These are phyloP conservation scores for Neurospora intermedia DNA, from an alignment of 495 filamentous ascomycete genomes.

Conservation along the genomic window DNA sequence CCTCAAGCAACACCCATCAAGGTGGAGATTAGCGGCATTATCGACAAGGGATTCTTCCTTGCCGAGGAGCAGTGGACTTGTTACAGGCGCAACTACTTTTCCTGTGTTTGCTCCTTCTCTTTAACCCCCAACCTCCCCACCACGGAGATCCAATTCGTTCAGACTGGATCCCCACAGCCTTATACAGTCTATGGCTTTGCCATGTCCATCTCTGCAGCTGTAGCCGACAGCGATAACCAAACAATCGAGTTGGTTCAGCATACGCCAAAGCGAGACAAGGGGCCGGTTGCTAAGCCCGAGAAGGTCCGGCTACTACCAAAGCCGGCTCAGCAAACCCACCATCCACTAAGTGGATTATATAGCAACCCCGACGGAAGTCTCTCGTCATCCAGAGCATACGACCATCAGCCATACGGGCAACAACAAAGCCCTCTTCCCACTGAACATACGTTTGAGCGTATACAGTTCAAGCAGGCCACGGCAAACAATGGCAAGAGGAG, in stretches of 20 bases:
- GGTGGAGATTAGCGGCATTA: slow-evolving; percentile 70
- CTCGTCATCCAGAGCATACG: slow-evolving; percentile 29
- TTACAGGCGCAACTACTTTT: slow-evolving; percentile 92
- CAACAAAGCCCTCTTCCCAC: slow-evolving; percentile 33
- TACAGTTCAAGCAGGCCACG: slow-evolving; percentile 93
- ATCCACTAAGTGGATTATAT: slow-evolving; percentile 27
- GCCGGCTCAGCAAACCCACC: slow-evolving; percentile 39
- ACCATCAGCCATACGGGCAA: slow-evolving; percentile 26
- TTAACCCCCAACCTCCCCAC: slow-evolving; percentile 36
- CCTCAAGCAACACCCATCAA: slow-evolving; percentile 44
- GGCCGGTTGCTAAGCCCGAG: slow-evolving; percentile 68
- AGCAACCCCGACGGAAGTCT: slow-evolving; percentile 24
- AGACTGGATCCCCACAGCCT: slow-evolving; percentile 22
- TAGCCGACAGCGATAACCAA: slow-evolving; percentile 68
- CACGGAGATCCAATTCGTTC: slow-evolving; percentile 29
- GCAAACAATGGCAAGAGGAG: slow-evolving; percentile 92
- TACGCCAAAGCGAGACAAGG: slow-evolving; percentile 91
- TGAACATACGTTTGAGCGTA: slow-evolving; percentile 75
- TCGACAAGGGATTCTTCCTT: slow-evolving; percentile 88
- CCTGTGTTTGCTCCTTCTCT: slow-evolving; percentile 71
- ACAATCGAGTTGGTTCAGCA: slow-evolving; percentile 84
- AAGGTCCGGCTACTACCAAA: slow-evolving; percentile 60
- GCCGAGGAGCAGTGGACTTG: slow-evolving; percentile 88
- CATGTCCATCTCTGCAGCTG: slow-evolving; percentile 80
- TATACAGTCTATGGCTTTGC: slow-evolving; percentile 57